These are phyloP conservation scores for Sherardia arvensis DNA, from an alignment of 257 asterid species.

Conservation along the genomic window DNA sequence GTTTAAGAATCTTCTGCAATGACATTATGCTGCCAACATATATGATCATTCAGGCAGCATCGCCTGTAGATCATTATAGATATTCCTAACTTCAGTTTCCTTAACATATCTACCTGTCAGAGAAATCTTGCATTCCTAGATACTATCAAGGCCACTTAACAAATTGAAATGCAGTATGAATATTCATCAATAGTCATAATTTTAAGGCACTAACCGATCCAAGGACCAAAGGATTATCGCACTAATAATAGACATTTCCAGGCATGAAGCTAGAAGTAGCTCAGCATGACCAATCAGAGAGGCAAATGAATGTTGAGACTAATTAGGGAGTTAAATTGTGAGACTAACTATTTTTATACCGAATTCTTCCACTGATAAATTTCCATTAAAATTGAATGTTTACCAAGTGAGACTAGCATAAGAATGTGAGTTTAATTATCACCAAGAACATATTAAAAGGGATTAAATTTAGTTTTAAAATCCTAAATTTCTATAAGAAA, in stretches of 20 bases:
- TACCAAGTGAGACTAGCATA: too few relatives aligned
- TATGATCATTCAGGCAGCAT: not conserved
- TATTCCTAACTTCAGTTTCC: not conserved
- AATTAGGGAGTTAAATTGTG: too few relatives aligned
- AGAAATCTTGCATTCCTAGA: not conserved
- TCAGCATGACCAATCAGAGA: not conserved
- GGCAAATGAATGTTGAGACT: not conserved
- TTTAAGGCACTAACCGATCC: not conserved
- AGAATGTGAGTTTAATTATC: not conserved
- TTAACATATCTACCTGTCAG: not conserved
- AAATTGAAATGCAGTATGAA: not conserved
- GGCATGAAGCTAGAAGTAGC: not conserved
- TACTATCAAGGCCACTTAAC: not conserved
- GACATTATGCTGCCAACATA: not conserved
- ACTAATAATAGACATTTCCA: not conserved
- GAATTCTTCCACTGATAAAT: not conserved
- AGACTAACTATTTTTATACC: not conserved
- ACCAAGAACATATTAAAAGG: too few relatives aligned
- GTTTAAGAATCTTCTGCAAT: slow-evolving; percentile 1
- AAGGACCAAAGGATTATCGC: not conserved
- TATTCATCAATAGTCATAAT: not conserved
- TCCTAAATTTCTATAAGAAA: not conserved
- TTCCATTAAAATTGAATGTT: not conserved
- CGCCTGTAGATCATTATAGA: not conserved
- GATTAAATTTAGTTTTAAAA: too few relatives aligned